phyloP scores from a whole-genome alignment of 73 alveolate genomes.

The Loxodes magnus region DNA sequence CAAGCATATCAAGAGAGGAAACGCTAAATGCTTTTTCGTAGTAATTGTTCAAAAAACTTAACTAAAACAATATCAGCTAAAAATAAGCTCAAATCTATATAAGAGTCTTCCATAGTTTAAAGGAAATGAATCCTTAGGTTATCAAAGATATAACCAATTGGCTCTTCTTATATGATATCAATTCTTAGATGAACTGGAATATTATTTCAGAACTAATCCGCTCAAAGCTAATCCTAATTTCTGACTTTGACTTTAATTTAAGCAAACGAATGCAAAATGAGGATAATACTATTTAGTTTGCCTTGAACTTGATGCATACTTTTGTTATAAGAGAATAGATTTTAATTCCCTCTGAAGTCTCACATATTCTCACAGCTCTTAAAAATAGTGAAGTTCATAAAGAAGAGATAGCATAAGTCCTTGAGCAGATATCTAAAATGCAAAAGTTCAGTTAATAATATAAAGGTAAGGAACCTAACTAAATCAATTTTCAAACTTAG shows the following conservation, averaged over 20 bases:
- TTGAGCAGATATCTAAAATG: no score
- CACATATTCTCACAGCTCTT: neutral
- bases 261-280: conserved; percentile 41
- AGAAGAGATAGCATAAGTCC: no score
- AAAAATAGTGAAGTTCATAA: no score
- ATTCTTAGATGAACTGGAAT: conserved; percentile 6
- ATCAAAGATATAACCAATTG: conserved; percentile 11
- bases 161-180: conserved; percentile 15
- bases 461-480: no score
- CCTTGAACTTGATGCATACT: neutral
- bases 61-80: no score
- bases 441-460: no score
- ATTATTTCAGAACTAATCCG: conserved; percentile 2
- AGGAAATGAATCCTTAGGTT: conserved; percentile 11
- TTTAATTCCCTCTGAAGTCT: neutral
- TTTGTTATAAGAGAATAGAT: neutral
- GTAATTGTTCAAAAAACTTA: no score
- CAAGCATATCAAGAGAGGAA: no score
- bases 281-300: neutral
- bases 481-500: no score
- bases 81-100: no score
- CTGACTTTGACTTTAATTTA: conserved; percentile 16
- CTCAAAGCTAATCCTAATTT: neutral
- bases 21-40: no score
- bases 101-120: conserved; percentile 25